Conservation (phyloP, 495 filamentous ascomycete species). For the Penicillium fimorum region DNA sequence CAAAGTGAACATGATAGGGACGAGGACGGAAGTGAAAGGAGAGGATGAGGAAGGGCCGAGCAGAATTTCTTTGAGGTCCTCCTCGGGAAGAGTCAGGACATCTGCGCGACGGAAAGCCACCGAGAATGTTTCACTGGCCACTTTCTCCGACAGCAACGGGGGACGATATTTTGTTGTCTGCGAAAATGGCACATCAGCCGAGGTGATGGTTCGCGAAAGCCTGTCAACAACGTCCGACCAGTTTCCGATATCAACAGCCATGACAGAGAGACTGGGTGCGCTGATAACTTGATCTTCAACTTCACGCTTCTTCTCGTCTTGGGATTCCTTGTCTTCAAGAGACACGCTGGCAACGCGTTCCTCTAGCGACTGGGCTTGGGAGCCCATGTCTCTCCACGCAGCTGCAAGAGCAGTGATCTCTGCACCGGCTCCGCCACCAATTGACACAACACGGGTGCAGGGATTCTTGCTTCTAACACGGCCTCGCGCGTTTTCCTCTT, state of each 20-base stretch:
- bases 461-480: neutral
- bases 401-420: conserved; percentile 77
- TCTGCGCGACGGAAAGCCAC: conserved; percentile 60
- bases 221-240: conserved; percentile 63
- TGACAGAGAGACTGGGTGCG: conserved; percentile 47
- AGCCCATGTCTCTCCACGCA: conserved; percentile 49
- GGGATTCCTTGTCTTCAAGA: conserved; percentile 15
- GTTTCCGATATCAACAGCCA: conserved; percentile 73
- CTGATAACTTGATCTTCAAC: conserved; percentile 2
- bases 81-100: conserved; percentile 52
- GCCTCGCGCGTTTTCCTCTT: conserved; percentile 1
- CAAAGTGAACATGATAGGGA: conserved; percentile 92
- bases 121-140: conserved; percentile 35
- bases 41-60: conserved; percentile 15
- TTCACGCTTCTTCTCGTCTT: neutral
- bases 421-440: conserved; percentile 85
- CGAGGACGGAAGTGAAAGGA: conserved; percentile 44
- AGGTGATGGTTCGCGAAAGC: conserved; percentile 47
- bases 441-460: conserved; percentile 54
- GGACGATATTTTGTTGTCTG: conserved; percentile 39
- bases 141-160: conserved; percentile 50
- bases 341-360: conserved; percentile 21
- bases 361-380: conserved; percentile 6
- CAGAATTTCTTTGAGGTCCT: conserved; percentile 41
- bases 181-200: conserved; percentile 29